Evolutionary conservation across 345 rosid species (phyloP).

Genomic region (Eucalyptus cloeziana): DNA sequence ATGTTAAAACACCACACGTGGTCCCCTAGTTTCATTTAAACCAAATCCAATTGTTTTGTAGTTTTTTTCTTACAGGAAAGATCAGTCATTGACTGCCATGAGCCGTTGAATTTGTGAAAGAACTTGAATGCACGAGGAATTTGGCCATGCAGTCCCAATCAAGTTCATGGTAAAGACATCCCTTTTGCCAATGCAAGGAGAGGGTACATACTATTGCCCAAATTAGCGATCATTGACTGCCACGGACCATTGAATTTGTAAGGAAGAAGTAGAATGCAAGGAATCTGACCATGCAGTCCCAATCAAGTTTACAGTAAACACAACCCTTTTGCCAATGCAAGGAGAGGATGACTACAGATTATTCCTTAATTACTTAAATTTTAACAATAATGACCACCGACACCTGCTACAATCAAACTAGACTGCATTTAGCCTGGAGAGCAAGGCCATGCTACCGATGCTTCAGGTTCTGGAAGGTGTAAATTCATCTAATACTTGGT

Average conservation of each 20-base stretch:
- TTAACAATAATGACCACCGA: not conserved
- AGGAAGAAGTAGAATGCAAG: not conserved
- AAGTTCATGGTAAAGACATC: not conserved
- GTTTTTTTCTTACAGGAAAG: not conserved
- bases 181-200: not conserved
- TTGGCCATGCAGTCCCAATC: not conserved
- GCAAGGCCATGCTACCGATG: not conserved
- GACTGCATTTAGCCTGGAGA: not conserved
- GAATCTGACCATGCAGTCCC: not conserved
- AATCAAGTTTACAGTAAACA: not conserved
- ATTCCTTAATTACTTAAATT: not conserved
- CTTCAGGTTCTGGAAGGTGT: not conserved
- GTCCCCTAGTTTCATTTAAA: not conserved
- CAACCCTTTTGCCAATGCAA: not conserved
- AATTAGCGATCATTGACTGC: not conserved
- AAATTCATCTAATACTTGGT: not conserved
- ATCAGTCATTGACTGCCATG: not conserved
- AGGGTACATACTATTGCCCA: not conserved
- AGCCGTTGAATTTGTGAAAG: not conserved
- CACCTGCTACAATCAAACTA: not conserved
- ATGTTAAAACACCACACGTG: not conserved
- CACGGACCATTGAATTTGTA: not conserved
- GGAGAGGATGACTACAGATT: not conserved
- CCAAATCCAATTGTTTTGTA: not conserved
- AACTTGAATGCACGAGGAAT: not conserved